Conservation (phyloP, 106 monocot species). For the Chionographis japonica region DNA sequence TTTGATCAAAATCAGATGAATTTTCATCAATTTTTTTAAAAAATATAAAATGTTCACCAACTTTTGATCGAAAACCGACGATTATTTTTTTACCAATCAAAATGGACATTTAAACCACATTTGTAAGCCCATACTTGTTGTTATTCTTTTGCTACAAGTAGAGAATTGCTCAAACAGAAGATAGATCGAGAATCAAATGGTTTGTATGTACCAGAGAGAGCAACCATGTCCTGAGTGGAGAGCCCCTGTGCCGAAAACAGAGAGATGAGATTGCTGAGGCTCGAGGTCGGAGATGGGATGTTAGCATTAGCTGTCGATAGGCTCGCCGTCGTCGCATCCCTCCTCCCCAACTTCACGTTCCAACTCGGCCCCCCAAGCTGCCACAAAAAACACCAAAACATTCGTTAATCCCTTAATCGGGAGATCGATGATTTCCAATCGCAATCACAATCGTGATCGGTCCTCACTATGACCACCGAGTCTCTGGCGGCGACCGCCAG, state of each 20-base stretch:
- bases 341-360: conserved; percentile 66
- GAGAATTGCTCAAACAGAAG: too few relatives aligned
- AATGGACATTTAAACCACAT: too few relatives aligned
- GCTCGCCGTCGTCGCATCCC: conserved; percentile 71
- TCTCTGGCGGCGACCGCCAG: conserved; percentile 27
- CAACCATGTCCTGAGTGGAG: conserved; percentile 53
- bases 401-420: conserved; percentile 9
- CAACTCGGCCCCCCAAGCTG: conserved; percentile 66
- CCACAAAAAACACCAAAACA: conserved; percentile 1
- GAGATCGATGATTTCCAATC: conserved; percentile 7
- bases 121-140: too few relatives aligned
- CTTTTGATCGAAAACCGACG: too few relatives aligned
- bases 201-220: conserved; percentile 28
- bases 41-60: too few relatives aligned
- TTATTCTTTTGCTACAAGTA: too few relatives aligned
- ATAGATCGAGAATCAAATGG: too few relatives aligned
- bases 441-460: background rate
- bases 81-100: too few relatives aligned
- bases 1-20: too few relatives aligned
- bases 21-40: too few relatives aligned
- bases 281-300: conserved; percentile 46
- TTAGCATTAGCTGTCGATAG: conserved; percentile 33
- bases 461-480: conserved; percentile 21
- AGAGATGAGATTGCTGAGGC: conserved; percentile 38
- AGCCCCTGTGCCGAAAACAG: conserved; percentile 48